A percentile compares a stretch with the other conserved stretches of the same genome.
phyloP scores from a whole-genome alignment of 305 asterid genomes.

The Salvia sclarea region DNA sequence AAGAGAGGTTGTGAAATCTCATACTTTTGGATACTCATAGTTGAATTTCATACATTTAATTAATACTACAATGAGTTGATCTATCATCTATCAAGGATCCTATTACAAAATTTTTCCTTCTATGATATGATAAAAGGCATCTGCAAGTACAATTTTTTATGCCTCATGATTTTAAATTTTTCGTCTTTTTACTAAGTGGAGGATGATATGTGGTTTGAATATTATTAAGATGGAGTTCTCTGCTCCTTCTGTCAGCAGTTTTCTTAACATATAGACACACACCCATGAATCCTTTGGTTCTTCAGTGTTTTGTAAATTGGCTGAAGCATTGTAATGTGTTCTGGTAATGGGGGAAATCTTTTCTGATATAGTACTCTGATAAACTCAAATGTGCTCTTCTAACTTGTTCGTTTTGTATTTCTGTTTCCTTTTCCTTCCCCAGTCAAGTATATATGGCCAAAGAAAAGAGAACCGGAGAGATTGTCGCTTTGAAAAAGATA shows the following conservation, averaged over 20 bases:
- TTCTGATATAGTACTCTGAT: not conserved
- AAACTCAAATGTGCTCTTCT: not conserved
- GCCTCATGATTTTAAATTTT: slow-evolving; percentile 2
- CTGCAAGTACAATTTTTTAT: not conserved
- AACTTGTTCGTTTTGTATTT: slow-evolving; percentile 29
- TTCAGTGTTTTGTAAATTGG: not conserved
- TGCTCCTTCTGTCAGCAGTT: not conserved
- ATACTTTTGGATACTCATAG: not conserved
- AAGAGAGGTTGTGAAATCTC: not conserved
- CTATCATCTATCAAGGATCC: not conserved
- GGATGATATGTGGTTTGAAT: not conserved
- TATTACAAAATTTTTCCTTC: not conserved
- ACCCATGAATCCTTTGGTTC: not conserved
- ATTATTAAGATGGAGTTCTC: not conserved
- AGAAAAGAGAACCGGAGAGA: slow-evolving; percentile 81
- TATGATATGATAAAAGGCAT: not conserved
- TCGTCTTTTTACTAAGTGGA: not conserved
- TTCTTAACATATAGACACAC: not conserved
- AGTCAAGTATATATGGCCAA: slow-evolving; percentile 94
- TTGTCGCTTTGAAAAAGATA: slow-evolving; percentile 91
- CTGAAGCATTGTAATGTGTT: not conserved
- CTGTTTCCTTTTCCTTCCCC: slow-evolving; percentile 31
- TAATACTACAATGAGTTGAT: not conserved
- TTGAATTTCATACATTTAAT: not conserved
- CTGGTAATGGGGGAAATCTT: not conserved